Evolutionary conservation across 1,284 basidiomycete species (phyloP), one percentile per base, ranked within the genome.

Genomic region (Phlebopus sp.): DNA sequence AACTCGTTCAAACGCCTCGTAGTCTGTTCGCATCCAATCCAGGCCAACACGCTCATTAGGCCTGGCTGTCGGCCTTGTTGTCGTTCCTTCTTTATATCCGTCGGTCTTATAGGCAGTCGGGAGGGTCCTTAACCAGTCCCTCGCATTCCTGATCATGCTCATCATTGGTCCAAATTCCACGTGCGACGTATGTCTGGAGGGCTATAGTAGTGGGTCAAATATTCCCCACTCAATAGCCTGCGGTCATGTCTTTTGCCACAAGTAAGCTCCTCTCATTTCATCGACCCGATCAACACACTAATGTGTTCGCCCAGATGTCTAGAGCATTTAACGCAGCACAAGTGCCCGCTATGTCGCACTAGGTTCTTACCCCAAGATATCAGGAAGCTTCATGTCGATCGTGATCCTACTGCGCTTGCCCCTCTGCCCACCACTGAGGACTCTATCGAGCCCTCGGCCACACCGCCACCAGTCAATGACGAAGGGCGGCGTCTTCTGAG

Each of bases 141-240:
- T 55, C 42, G 54, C 49, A 40, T 39, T n/a, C 51, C 45, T 37
- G 36, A 54, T 38, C 59, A 77, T 77, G 75, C 69, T 77, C 38
- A 68, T 76, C 50, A 59, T 77, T 52, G 70, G 71, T 45, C 58
- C 63, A 46, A 67, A 67, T 55, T 77, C 75, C 35, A 69, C 67
- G 6, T 77, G 75, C 67, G 75, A 77, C 55, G 68, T 77, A 56
- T 77, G 75, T 55, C 66, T 75, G 47, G 75, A 77, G 42, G 58
- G 58, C 44, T 76, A 76, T 54, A 61, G 62, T 35, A 55, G 42
- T 18, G 65, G 66, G 35, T 59, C 49, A 23, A 67, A 69, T 43
- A 53, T 63, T 1, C 74, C 74, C 34, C 67, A 75, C 51, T 60
- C 67, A 47, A 75, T 77, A 51, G 34, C 67, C 18, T 77, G 75